Conservation (phyloP, 495 filamentous ascomycete genomes). For the Lophium mytilinum region DNA sequence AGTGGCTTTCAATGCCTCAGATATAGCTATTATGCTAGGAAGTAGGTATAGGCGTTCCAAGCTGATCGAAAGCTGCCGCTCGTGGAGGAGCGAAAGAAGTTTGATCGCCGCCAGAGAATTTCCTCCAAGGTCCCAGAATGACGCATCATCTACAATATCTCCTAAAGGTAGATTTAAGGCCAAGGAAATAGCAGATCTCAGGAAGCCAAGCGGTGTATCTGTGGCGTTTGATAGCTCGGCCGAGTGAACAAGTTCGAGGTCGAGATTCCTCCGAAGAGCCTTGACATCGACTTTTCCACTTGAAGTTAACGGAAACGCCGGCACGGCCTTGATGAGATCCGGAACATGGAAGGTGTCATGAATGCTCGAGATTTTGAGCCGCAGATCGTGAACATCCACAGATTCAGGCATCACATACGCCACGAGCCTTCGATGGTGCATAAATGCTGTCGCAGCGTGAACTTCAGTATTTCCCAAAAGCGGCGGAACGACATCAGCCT, state of each 20-base stretch:
- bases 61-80: not conserved
- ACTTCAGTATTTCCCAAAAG: not conserved
- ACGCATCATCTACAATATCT: not conserved
- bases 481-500: conserved; percentile 4
- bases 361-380: not conserved
- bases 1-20: not conserved
- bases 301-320: not conserved
- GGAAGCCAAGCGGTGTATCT: not conserved
- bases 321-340: not conserved
- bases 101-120: conserved; percentile 7
- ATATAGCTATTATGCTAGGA: not conserved
- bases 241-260: not conserved
- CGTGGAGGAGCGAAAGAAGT: conserved; percentile 5
- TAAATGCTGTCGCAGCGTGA: conserved; percentile 3
- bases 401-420: conserved; percentile 1
- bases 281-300: conserved; percentile 9
- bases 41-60: not conserved
- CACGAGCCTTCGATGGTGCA: conserved; percentile 1
- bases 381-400: not conserved
- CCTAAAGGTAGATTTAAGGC: not conserved
- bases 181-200: not conserved
- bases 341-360: conserved; percentile 4
- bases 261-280: not conserved
- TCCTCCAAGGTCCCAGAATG: conserved; percentile 12
- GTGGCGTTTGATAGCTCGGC: not conserved